Conservation (phyloP, 495 filamentous ascomycete species). For the Xylaria scruposa region DNA sequence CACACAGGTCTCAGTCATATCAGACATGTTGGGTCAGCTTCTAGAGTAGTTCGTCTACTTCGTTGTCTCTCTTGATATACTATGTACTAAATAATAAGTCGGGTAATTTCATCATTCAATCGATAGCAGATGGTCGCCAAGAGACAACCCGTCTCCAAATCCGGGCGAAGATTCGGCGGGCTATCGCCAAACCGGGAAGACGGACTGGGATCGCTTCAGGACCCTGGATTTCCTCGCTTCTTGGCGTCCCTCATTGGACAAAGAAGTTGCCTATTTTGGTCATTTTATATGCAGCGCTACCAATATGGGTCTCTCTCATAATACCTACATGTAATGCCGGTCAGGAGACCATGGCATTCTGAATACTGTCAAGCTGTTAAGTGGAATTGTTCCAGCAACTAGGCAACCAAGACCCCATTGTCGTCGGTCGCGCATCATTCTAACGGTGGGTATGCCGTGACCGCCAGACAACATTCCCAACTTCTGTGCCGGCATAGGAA, state of each 20-base stretch:
- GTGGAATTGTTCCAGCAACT: not conserved
- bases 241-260: slow-evolving; percentile 21
- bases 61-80: not conserved
- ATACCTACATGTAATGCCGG: not conserved
- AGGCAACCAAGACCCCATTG: not conserved
- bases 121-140: not conserved
- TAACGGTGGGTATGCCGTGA: not conserved
- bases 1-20: not conserved
- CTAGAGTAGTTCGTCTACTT: not conserved
- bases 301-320: not conserved
- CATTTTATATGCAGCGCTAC: not conserved
- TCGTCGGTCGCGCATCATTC: not conserved
- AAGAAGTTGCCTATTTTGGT: slow-evolving; percentile 16
- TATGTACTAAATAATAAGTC: not conserved
- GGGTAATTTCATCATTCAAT: slow-evolving; percentile 1
- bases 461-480: not conserved
- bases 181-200: not conserved
- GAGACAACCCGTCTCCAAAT: slow-evolving; percentile 10
- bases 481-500: not conserved
- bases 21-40: not conserved
- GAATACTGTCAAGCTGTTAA: not conserved
- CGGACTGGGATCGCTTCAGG: not conserved
- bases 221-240: slow-evolving; percentile 25
- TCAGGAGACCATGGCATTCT: slow-evolving; percentile 19
- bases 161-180: not conserved